phyloP scores from a whole-genome alignment of 2,329 filamentous ascomycete species.

The Pestalotiopsis sp. region DNA sequence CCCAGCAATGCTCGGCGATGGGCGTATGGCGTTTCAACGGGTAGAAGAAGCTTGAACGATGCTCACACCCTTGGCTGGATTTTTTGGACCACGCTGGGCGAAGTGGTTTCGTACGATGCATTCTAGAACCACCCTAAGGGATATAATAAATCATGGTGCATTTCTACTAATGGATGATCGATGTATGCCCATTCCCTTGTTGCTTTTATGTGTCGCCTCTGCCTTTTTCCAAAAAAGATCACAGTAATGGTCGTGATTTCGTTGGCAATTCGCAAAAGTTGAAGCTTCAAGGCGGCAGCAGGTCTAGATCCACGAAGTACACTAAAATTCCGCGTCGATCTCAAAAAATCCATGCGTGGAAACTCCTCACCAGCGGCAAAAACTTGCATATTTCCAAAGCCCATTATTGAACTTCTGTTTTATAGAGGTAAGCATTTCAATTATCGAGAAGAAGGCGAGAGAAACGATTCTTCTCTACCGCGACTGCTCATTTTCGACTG shows the following conservation, averaged over 20 bases:
- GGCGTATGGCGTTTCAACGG: conserved; percentile 9
- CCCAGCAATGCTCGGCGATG: background rate
- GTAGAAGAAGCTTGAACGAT: background rate
- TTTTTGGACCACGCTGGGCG: background rate
- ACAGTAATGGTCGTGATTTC: background rate
- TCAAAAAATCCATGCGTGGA: conserved; percentile 10
- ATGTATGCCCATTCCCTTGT: background rate
- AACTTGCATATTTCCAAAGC: background rate
- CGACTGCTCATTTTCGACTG: background rate
- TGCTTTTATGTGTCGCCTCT: too few species aligned
- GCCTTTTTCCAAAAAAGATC: background rate
- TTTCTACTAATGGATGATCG: background rate
- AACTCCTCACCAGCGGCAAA: background rate
- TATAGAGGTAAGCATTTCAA: too few species aligned
- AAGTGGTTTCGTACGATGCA: background rate
- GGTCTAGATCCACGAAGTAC: conserved; percentile 5
- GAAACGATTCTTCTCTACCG: background rate
- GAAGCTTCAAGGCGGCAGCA: conserved; percentile 1
- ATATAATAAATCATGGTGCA: background rate
- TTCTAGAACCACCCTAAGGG: background rate
- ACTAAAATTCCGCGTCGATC: conserved; percentile 12
- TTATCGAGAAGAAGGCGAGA: too few species aligned
- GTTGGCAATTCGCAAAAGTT: background rate
- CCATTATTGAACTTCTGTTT: background rate
- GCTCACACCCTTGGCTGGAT: background rate